Base-by-base conservation (phyloP, 192 early-diverging fungal species). In the Linnemannia elongata region DNA sequence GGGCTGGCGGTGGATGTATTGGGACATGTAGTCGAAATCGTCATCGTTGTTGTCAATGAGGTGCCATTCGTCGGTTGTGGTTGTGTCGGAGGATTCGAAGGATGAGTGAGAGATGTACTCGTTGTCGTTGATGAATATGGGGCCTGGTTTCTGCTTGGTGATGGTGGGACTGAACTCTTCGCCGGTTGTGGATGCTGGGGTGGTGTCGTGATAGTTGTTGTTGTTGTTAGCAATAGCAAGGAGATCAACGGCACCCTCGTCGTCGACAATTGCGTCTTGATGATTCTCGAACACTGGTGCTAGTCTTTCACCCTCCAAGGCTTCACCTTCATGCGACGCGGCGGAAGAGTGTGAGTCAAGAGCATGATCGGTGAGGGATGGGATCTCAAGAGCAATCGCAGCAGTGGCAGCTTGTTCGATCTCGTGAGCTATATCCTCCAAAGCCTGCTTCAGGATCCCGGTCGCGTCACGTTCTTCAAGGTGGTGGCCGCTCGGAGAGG, bases 101-200 rank as follows among this genome's bases (percentile, higher is more conserved):
- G 49, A 10, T 15, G 52, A 18, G 1, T 5, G 3, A 18, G 54
- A 33, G 13, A 7, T 10, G 45, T 71, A 71, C 41, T 71, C 70
- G 22, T 72, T 49, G 39, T 70, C 70, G 70, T 79, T 79, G 78
- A 79, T 54, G 44, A 77, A 18, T 3, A 45, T 68, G n/a, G 41
- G 3, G 0, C 22, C 30, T 4, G 55, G 27, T 13, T 76, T 66
- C 22, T 68, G 27, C 36, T 55, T 33, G n/a, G 30, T 41, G 18
- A 22, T 18, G 3, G 18, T 52, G 49, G 20, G 6, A 0, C 49
- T 5, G 5, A 18, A 6, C 49, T 52, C 49, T 52, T 52, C 17
- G 44, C 15, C 44, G 12, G 10, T 45, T 45, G 12, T 45, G 18
- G 38, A 39, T 63, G n/a, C 24, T 63, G 27, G 0, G 30, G 15